Conservation (phyloP, 768 basidiomycete genomes). For the Boletus edulis region DNA sequence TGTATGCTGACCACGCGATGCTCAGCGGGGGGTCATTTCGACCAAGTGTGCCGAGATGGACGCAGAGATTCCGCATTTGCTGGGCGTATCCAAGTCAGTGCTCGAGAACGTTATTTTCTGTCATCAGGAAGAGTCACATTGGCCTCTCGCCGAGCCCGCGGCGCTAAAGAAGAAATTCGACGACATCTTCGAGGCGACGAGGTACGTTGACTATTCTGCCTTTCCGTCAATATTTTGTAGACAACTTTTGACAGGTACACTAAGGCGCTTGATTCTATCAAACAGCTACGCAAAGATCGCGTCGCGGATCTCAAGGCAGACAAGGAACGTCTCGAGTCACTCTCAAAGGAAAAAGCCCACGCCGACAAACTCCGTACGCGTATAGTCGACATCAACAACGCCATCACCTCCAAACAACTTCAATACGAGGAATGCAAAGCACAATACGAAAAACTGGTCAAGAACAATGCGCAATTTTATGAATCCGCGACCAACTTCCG, state of each 20-base stretch:
- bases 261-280: constrained; percentile 93
- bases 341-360: constrained; percentile 80
- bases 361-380: constrained; percentile 79
- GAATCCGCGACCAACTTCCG: constrained; percentile 83
- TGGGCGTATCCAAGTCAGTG: constrained; percentile 97
- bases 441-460: constrained; percentile 60
- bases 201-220: constrained; percentile 41
- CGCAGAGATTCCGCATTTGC: constrained; percentile 83
- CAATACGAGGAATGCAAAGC: constrained; percentile 71
- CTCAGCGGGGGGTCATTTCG: constrained; percentile 83
- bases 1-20: neutral
- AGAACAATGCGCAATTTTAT: constrained; percentile 75
- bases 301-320: constrained; percentile 90
- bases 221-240: neutral
- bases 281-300: constrained; percentile 85
- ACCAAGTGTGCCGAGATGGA: constrained; percentile 99
- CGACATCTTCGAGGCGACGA: constrained; percentile 98
- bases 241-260: constrained; percentile 65
- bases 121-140: constrained; percentile 98
- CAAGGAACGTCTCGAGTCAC: constrained; percentile 76
- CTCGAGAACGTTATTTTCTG: constrained; percentile 99
- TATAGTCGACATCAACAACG: constrained; percentile 55
- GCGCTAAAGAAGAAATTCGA: constrained; percentile 98
- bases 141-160: constrained; percentile 92
- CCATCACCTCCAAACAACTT: constrained; percentile 67